Evolutionary conservation across 2,329 filamentous ascomycete species (phyloP), one percentile per base, ranked within the genome.

Genomic region (Septoria petroselini): DNA sequence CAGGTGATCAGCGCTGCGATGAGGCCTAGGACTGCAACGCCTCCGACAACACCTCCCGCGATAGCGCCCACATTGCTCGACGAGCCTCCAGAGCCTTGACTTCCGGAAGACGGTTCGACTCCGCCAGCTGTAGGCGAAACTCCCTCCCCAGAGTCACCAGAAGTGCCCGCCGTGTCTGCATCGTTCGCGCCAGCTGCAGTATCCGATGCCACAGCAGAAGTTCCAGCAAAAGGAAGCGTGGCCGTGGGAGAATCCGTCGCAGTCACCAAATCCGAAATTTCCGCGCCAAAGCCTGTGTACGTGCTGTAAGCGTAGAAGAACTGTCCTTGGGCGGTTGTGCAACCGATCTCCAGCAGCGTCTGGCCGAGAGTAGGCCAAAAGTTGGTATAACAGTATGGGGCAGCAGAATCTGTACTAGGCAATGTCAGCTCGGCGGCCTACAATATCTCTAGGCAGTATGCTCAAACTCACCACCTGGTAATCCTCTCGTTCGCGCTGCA

Each of bases 381-480:
- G 15, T 47, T 47, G 5, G 43, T 47, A n/a, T 47, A 47, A 34
- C 43, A 47, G 34, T 39, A 47, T 8, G 43, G 43, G 2, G 43
- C 38, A 19, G 15, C 35, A 3, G 27, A 23, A 23, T 47, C 34
- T 17, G 34, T 37, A 15, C 43, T 47, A 3, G 2, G 8, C 6
- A 2, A 31, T 9, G 1, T 14, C 17, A 39, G 14, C 21, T 47
- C 23, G 29, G 23, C 12, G 21, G 12, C n/a, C 5, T 23, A 19
- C 12, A 12, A 7, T n/a, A 21, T 15, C 11, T 23, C 14, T 25
- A 21, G 3, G 15, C 27, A 11, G 15, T 25, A n/a, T n/a, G n/a
- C 15, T 21, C 15, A 19, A 42, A 37, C 34, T 8, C 11, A 47
- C 43, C 43, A 47, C 18, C 27, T 38, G 33, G 43, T 47, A 11